Evolutionary conservation across 371 early-diverging fungal genomes (phyloP), one percentile per base, ranked within the genome.

Genomic region (Rhizopus delemar): DNA sequence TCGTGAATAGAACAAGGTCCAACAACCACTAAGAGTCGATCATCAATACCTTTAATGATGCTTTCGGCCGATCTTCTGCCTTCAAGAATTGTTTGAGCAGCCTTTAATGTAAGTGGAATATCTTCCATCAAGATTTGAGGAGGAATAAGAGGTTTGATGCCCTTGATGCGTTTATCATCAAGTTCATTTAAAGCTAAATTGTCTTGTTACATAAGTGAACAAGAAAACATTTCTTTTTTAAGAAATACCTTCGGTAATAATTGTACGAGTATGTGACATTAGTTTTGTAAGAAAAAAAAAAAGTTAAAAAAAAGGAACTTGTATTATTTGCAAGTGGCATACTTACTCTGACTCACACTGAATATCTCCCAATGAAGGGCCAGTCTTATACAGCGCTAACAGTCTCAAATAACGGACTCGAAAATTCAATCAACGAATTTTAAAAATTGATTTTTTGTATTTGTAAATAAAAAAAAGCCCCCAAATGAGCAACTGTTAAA

Each of bases 121-220:
- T 95, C 96, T 74, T 91, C 91, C 85, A 93, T 91, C 43, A 97
- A 78, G 63, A 96, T 95, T 78, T 94, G 95, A 53, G 98, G 98
- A 34, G 96, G 94, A 63, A 97, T 90, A 52, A 97, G 80, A 36
- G 96, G 97, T 62, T 89, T 88, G 76, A 93, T 91, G 58, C 87
- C 84, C 66, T 85, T 80, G 81, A 96, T 95, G 57, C 95, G 86
- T 68, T 86, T 85, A 75, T 97, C 95, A 73, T 96, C 96, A 61
- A 94, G 90, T 70, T 93, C 95, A 66, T 94, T 94, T 51, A 95
- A 85, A 15, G 92, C 90, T 83, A 57, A 28, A 56, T 33, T 32
- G 41, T 38, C 22, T 12, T 36, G 15, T 54, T 41, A 51, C 32
- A 39, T 9, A 49, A 6, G 9, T 9, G 33, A 2, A 4, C 3